Base-by-base conservation (phyloP, 176 grass and related monocot species). In the Carex myosuroides region DNA sequence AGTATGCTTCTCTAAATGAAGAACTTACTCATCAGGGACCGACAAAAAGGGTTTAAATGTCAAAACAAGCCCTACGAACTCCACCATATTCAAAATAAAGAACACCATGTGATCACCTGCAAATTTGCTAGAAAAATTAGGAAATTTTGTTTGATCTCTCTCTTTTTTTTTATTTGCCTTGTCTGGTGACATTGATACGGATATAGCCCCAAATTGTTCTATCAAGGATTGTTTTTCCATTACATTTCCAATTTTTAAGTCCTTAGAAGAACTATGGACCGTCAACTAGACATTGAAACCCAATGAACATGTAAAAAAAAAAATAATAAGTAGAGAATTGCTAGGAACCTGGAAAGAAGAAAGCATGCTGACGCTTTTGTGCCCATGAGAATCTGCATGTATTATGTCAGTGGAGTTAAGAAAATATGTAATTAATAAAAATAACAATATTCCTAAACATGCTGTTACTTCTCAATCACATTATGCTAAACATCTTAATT, bases 31-130 rank as follows among this genome's bases (percentile, higher is more conserved):
- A 50, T 60, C 64, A 0, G 92, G 85, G 55, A 89, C 3, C 20
- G 22, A 83, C 54, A 94, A 82, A 84, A 97, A 97, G 3, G 92
- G 92, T 61, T 92, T 97, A 74, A 94, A 92, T 84, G 87, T 92
- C 30, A 94, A 0, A n/a, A 91, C 3, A 9, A 97, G 60, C 55
- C 92, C 94, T 37, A 91, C 48, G 41, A 83, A 76, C 65, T 85
- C 84, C 26, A 92, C 79, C 41, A 89, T 0, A 39, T 89, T 92
- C 76, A 97, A 80, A 55, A 90, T 32, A 54, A 97, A 81, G 84
- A 94, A 97, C 58, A 97, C 53, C 80, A 97, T 87, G 8, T 94
- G 87, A 88, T 97, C 94, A 68, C 92, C 94, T 97, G 85, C 83
- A 85, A 33, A 61, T 13, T 66, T 32, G 16, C 18, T 8, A 72